phyloP scores from a whole-genome alignment of 176 grass and related monocot genomes.

The Musa acuminata region DNA sequence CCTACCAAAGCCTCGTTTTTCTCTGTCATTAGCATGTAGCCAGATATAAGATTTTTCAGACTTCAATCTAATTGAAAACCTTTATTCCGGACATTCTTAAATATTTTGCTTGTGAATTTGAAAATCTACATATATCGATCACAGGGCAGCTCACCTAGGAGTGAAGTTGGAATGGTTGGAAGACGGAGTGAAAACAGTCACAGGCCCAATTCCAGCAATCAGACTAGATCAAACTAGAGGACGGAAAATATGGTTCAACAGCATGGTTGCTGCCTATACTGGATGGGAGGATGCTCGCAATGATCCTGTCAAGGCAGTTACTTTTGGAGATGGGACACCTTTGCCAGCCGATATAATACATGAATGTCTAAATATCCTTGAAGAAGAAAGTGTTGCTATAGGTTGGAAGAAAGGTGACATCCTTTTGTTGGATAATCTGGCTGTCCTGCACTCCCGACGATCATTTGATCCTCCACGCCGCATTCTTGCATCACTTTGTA shows the following conservation, averaged over 20 bases:
- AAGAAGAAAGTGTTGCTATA: slow-evolving; percentile 57
- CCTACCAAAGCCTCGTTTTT: neutral
- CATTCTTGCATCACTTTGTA: slow-evolving; percentile 86
- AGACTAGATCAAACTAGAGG: slow-evolving; percentile 51
- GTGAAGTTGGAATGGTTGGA: slow-evolving; percentile 78
- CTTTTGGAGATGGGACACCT: slow-evolving; percentile 56
- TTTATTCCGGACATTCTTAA: neutral
- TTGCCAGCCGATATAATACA: slow-evolving; percentile 52
- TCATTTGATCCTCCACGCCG: slow-evolving; percentile 70
- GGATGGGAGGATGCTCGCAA: slow-evolving; percentile 86
- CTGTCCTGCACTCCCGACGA: slow-evolving; percentile 62
- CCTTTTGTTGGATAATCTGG: slow-evolving; percentile 75
- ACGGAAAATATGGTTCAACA: slow-evolving; percentile 92
- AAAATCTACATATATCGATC: neutral
- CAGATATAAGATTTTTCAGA: neutral
- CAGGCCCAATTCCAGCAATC: slow-evolving; percentile 67
- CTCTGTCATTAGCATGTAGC: neutral
- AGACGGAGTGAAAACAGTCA: slow-evolving; percentile 70
- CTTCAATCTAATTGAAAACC: neutral
- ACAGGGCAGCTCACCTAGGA: slow-evolving; percentile 52
- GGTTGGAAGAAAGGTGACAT: slow-evolving; percentile 76
- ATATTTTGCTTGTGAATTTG: neutral
- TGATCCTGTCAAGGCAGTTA: slow-evolving; percentile 76
- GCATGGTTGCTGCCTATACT: slow-evolving; percentile 92
- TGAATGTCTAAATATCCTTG: slow-evolving; percentile 54